phyloP scores from a whole-genome alignment of 2,329 filamentous ascomycete genomes.

The Pseudocercospora fijiensis region DNA sequence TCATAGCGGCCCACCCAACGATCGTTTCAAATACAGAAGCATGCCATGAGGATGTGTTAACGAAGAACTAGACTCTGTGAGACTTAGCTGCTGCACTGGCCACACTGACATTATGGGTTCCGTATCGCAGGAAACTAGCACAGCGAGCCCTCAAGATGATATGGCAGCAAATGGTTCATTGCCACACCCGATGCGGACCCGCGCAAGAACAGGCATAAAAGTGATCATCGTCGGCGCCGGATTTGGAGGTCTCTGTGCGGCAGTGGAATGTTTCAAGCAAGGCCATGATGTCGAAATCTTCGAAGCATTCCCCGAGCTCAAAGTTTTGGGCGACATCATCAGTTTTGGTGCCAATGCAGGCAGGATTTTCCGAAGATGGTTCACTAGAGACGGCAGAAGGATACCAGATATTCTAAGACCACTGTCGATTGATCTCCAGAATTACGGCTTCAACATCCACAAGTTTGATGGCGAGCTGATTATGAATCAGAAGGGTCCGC shows the following conservation, averaged over 20 bases:
- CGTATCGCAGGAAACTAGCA: neutral
- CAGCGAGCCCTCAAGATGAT: neutral
- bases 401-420: neutral
- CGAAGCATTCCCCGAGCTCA: slow-evolving; percentile 8
- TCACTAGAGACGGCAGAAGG: neutral
- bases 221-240: slow-evolving; percentile 24
- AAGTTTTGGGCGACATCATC: slow-evolving; percentile 8
- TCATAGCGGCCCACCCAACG: neutral
- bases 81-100: neutral
- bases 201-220: slow-evolving; percentile 8
- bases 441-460: slow-evolving; percentile 10
- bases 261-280: slow-evolving; percentile 25
- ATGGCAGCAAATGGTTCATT: no score
- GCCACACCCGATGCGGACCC: neutral
- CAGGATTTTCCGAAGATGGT: slow-evolving; percentile 1
- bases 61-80: neutral
- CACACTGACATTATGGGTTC: neutral
- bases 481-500: neutral
- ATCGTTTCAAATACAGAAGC: neutral
- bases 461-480: neutral
- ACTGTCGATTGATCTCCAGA: neutral
- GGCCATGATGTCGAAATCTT: slow-evolving; percentile 19
- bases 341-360: slow-evolving; percentile 2
- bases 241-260: slow-evolving; percentile 17
- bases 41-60: neutral